These are phyloP conservation scores for Diaporthe australafricana DNA, from an alignment of 2,329 filamentous ascomycete species.

Conservation along the genomic window DNA sequence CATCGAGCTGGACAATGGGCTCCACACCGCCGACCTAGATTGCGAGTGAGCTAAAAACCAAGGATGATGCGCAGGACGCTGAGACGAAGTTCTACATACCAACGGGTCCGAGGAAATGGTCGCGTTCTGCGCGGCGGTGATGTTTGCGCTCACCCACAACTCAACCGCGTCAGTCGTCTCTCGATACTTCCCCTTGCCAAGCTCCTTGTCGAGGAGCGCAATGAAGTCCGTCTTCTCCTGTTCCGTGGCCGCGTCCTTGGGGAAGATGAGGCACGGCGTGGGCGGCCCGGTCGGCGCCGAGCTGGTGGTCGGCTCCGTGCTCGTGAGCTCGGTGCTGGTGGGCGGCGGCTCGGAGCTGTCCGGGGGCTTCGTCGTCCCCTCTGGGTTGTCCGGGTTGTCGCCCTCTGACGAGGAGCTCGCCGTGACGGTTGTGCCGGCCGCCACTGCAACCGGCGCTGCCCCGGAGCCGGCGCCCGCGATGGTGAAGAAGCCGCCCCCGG, in stretches of 20 bases:
- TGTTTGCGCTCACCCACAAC: background rate
- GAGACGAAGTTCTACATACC: background rate
- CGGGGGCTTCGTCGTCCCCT: background rate
- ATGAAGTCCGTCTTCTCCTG: slow-evolving; percentile 15
- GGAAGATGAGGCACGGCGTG: slow-evolving; percentile 6
- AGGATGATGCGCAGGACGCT: too few relatives aligned
- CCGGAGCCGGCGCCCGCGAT: slow-evolving; percentile 8
- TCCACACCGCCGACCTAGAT: slow-evolving; percentile 9
- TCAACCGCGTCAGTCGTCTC: background rate
- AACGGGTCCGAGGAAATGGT: background rate
- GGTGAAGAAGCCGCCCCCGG: slow-evolving; percentile 1
- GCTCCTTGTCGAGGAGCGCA: slow-evolving; percentile 2
- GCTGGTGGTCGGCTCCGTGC: slow-evolving; percentile 3
- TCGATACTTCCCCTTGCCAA: slow-evolving; percentile 6
- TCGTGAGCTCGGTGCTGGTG: slow-evolving; percentile 4
- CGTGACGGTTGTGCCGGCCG: slow-evolving; percentile 8
- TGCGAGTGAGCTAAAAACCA: background rate
- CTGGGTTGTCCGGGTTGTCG: slow-evolving; percentile 6
- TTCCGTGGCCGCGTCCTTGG: slow-evolving; percentile 5
- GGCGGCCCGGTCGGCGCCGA: slow-evolving; percentile 13
- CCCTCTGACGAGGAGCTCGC: background rate
- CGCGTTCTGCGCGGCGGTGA: slow-evolving; percentile 8
- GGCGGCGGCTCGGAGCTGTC: background rate
- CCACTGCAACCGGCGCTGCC: slow-evolving; percentile 8
- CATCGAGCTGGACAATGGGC: slow-evolving; percentile 3